Evolutionary conservation across 495 filamentous ascomycete genomes (phyloP), one percentile per base, ranked within the genome.

Genomic region (Lentithecium fluviatile): DNA sequence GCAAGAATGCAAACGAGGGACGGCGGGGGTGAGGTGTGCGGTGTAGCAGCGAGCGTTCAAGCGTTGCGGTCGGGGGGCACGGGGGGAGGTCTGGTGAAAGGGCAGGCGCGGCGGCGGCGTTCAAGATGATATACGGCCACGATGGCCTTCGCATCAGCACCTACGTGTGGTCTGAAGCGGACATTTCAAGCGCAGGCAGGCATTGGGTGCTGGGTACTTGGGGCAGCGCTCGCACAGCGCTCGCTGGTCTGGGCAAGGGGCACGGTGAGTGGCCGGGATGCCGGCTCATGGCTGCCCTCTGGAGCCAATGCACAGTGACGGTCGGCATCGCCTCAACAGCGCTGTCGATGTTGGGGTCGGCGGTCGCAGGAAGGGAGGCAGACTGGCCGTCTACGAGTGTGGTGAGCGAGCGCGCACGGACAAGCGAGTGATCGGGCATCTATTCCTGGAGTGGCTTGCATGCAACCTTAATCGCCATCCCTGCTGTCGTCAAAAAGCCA

Each of bases 391-490:
- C 15, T 29, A 15, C 46, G 49, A 26, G 59, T 62, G 45, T 62
- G 51, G 59, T 54, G 58, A 56, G 63, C 63, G 24, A 45, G 8
- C 6, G 32, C 38, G 51, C 25, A 7, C 54, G 19, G 36, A 34
- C 51, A 57, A 56, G 57, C 51, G 57, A 56, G 23, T 46, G 20
- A 56, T 52, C 45, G 57, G 38, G 23, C 55, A 55, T 59, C 62
- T 65, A 65, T 65, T 65, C 62, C 56, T 60, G 63, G 63, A 38
- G 63, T 66, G 63, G 63, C 63, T 61, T 60, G 63, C 63, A 66
- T 51, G 45, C 63, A 66, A 66, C 63, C 58, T 66, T 66, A 66
- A 66, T 52, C 37, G 29, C 12, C 51, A 61, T 57, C 63, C 63
- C 56, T 65, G 62, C 29, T 25, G 36, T 24, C 40, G 42, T 29